Evolutionary conservation across 2,329 filamentous ascomycete species (phyloP), one percentile per base, ranked within the genome.

Genomic region (Xylaria sp.): DNA sequence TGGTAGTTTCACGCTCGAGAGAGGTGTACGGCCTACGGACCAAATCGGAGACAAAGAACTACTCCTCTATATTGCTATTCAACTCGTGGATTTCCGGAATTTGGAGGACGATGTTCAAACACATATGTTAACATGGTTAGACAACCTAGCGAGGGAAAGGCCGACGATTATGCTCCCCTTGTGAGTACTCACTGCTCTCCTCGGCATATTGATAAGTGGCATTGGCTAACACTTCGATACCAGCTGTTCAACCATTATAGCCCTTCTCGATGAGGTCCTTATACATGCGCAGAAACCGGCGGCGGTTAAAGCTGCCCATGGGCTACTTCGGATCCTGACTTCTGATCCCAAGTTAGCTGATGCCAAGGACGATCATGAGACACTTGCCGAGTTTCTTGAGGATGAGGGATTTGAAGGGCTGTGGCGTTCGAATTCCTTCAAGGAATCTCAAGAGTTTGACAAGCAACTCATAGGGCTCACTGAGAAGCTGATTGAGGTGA

Each of bases 71-170:
- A 87, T 88, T 2, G 88, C 88, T 0, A 89, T 92, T 65, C 86
- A 88, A 74, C 82, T 92, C 51, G 86, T 92, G 10, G 90, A 92
- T 75, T 92, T 92, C 74, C 86, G 87, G 65, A 87, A 87, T 66
- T 80, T 91, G 8, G 90, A 92, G 66, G 89, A 91, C 65, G 82
- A 82, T 1, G 84, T 89, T 20, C 90, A 92, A 76, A 85, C 86
- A 52, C 84, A 88, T 15, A 87, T 84, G 18, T 80, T 92, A 2
- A 76, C 81, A 18, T 91, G 89, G 88, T 82, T 92, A 44, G 88
- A 87, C 61, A 82, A 86, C 59, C 78, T 92, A 34, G 88, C 89
- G 2, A 74, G 77, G 10, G 82, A 82, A 23, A 82, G 89, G 25
- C 88, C 89, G 2, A 79, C 82, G 8, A 88, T 91, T 9, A 82